A percentile compares a stretch with the other conserved stretches of the same genome.
Evolutionary conservation across 306 rosid genomes (phyloP).

Genomic region (Alnus glutinosa): DNA sequence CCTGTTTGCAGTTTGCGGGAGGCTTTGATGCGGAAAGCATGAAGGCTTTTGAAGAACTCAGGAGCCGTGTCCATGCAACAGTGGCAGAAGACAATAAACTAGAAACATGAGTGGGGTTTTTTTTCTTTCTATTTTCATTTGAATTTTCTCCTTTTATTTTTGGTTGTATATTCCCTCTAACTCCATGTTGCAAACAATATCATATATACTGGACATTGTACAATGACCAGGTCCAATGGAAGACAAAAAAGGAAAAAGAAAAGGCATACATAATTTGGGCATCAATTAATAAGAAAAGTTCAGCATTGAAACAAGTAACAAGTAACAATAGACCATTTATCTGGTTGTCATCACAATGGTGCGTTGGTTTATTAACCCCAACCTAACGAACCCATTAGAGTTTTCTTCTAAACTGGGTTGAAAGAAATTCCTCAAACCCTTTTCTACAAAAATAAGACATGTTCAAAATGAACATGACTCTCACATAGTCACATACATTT

Average conservation of each 20-base stretch:
- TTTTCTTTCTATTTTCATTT: not conserved
- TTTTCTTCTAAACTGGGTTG: too few species aligned
- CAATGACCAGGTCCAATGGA: conserved; percentile 17
- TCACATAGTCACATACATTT: too few species aligned
- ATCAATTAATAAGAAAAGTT: not conserved
- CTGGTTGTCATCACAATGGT: too few species aligned
- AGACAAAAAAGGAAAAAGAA: conserved; percentile 4
- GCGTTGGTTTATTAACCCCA: too few species aligned
- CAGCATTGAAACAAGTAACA: too few species aligned
- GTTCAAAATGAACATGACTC: too few species aligned
- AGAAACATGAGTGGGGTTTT: conserved; percentile 37
- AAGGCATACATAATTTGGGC: not conserved
- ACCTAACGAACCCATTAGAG: too few species aligned
- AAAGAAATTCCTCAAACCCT: too few species aligned
- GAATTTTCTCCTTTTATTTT: conserved; percentile 6
- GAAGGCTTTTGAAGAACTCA: conserved; percentile 92
- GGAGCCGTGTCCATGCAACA: conserved; percentile 59
- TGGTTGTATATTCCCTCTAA: conserved; percentile 40
- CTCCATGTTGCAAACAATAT: conserved; percentile 1
- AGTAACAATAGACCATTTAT: too few species aligned
- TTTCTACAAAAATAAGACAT: too few species aligned
- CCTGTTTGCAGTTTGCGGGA: conserved; percentile 80
- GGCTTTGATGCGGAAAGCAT: conserved; percentile 93
- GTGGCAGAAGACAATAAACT: conserved; percentile 49
- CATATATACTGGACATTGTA: conserved; percentile 26